These are phyloP conservation scores for Rhodotorula sp. DNA, from an alignment of 1,284 basidiomycete genomes.

Conservation along the genomic window DNA sequence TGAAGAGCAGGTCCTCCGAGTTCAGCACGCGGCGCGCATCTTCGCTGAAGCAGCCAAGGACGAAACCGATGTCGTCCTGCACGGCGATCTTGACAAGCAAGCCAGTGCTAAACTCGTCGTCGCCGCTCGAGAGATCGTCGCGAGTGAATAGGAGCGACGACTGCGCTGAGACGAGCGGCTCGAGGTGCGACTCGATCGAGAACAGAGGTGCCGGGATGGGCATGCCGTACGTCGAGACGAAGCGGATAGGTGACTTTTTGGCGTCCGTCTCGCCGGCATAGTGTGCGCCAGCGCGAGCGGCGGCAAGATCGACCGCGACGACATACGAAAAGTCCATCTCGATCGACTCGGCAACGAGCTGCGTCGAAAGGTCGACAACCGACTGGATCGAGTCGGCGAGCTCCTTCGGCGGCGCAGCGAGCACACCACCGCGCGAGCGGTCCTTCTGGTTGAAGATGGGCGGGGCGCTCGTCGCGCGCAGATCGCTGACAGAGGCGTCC, in stretches of 20 bases:
- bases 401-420: neutral
- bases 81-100: slow-evolving; percentile 28
- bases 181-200: slow-evolving; percentile 27
- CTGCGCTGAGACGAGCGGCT: slow-evolving; percentile 13
- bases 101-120: slow-evolving; percentile 30
- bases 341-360: slow-evolving; percentile 35
- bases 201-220: slow-evolving; percentile 32
- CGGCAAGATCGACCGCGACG: slow-evolving; percentile 15
- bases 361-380: slow-evolving; percentile 37
- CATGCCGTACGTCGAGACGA: slow-evolving; percentile 29
- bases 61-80: slow-evolving; percentile 14
- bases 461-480: slow-evolving; percentile 13
- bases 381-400: slow-evolving; percentile 15
- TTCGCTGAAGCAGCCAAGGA: slow-evolving; percentile 34
- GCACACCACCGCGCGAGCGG: slow-evolving; percentile 10
- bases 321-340: slow-evolving; percentile 38
- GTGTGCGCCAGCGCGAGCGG: neutral
- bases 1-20: slow-evolving; percentile 27
- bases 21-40: slow-evolving; percentile 30
- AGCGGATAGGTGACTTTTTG: slow-evolving; percentile 9
- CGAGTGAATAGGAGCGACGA: slow-evolving; percentile 27
- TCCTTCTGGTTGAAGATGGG: slow-evolving; percentile 21
- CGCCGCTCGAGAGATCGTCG: slow-evolving; percentile 6
- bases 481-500: neutral
- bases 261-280: slow-evolving; percentile 5